Evolutionary conservation across 345 rosid species (phyloP), one percentile per base, ranked within the genome.

Genomic region (Brassica nigra): DNA sequence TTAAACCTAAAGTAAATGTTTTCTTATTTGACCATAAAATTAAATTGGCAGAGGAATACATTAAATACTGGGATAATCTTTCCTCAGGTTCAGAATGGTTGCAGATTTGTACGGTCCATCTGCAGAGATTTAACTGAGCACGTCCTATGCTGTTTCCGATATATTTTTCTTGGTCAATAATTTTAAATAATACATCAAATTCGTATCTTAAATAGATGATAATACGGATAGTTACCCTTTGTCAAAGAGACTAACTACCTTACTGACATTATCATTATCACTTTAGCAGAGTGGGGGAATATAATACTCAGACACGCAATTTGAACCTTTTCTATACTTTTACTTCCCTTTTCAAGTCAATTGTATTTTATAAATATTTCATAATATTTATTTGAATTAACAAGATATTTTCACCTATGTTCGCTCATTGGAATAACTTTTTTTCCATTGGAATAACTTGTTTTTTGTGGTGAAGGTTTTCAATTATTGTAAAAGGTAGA

Each of bases 1-100:
- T 49, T 14, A 63, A 74, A 64, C n/a, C n/a, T 8, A 12, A 75
- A 49, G 70, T 36, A 80, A 36, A 37, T 49, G 39, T 62, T 49
- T 63, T 69, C 58, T 68, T 34, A 34, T 75, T 75, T 75, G 68
- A 75, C 76, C 72, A 63, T 6, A 64, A 63, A 63, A 62, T 63
- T 64, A 33, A 69, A 62, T 29, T 69, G 71, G 79, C 76, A 80
- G 67, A 75, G 52, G 76, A 31, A 28, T 75, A 80, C 72, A 80
- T 37, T 76, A 76, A 68, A 59, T 68, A 76, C 23, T 76, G 74
- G 59, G 33, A 76, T 58, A 33, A 57, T 49, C 30, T 62, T 36
- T 47, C 33, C 52, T 52, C 58, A 58, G 37, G 64, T 67, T 79
- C 70, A 15, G 65, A 73, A 68, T 47, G 28, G 66, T 27, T 54